Evolutionary conservation across 495 filamentous ascomycete genomes (phyloP), one percentile per base, ranked within the genome.

Genomic region (Aspergillus mulundensis): DNA sequence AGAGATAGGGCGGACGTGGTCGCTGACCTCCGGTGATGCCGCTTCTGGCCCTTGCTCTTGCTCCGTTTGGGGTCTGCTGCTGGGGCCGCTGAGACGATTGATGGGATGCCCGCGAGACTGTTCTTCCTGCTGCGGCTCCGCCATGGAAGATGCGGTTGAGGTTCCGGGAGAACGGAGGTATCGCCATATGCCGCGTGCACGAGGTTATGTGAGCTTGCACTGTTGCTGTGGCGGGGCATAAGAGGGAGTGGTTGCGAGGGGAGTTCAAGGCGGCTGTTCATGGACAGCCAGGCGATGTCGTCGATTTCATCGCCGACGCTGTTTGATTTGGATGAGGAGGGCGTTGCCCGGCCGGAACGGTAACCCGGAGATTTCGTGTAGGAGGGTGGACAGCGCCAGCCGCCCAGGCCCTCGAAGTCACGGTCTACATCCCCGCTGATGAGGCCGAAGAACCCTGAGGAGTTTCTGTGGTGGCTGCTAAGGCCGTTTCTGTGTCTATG

Each of bases 401-500:
- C 90, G 12, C 90, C 90, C 3, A 95, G 79, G n/a, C 89, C 90
- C 71, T 95, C 90, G 61, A 87, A 95, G 70, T 95, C 90, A 5
- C 89, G 78, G 49, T 80, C 77, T 19, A 80, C 61, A 46, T 74
- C 65, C 11, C 67, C 66, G 61, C 71, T 70, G 39, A 70, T 61
- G 11, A 74, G 68, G 5, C 70, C 56, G 24, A 65, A 68, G 23
- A 70, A 61, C 14, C 61, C 45, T 1, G 41, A 44, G 41, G 18
- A 40, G 38, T 18, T 60, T 10, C 64, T 15, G 11, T 60, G 48
- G 11, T 60, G 28, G 12, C 12, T 36, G 6, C 3, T 36, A 30
- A 4, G 4, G 10, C 28, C 10, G 32, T 14, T 36, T 36, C 11
- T 36, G 7, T 36, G 32, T 36, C 12, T 36, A 10, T 36, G 5